Conservation (phyloP, 106 monocot genomes). For the Gastrodia elata region DNA sequence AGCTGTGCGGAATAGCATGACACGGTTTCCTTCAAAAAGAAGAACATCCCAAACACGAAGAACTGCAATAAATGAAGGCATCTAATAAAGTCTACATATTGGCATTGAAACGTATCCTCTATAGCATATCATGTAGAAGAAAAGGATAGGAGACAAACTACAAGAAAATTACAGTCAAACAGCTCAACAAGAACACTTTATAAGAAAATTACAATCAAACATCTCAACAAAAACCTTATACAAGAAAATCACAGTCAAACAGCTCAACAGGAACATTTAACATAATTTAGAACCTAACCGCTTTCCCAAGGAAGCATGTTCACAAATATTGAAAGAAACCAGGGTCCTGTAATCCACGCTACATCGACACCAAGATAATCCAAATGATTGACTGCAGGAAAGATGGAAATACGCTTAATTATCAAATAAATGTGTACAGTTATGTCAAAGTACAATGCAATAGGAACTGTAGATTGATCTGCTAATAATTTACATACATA, state of each 20-base stretch:
- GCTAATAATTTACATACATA: conserved; percentile 35
- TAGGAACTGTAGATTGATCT: not conserved
- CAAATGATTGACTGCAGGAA: conserved; percentile 82
- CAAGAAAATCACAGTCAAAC: not conserved
- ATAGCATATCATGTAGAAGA: not conserved
- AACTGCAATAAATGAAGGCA: conserved; percentile 34
- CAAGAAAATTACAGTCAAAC: not conserved
- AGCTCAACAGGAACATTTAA: not conserved
- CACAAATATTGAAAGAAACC: conserved; percentile 98
- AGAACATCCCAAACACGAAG: conserved; percentile 97
- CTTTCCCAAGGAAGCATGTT: conserved; percentile 99
- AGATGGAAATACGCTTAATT: not conserved
- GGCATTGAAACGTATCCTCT: not conserved
- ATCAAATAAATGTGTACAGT: not conserved
- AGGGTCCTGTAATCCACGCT: conserved; percentile 96
- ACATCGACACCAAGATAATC: conserved; percentile 95
- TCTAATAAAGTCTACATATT: conserved; percentile 2
- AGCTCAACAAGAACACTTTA: not conserved
- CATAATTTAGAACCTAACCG: conserved; percentile 54
- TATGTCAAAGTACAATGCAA: not conserved
- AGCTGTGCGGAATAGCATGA: conserved; percentile 79
- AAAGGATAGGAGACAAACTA: not conserved
- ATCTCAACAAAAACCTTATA: not conserved
- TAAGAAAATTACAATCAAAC: not conserved
- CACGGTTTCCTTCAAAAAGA: conserved; percentile 89